Base-by-base conservation (phyloP, 257 asterid species). In the Ilex asprella region DNA sequence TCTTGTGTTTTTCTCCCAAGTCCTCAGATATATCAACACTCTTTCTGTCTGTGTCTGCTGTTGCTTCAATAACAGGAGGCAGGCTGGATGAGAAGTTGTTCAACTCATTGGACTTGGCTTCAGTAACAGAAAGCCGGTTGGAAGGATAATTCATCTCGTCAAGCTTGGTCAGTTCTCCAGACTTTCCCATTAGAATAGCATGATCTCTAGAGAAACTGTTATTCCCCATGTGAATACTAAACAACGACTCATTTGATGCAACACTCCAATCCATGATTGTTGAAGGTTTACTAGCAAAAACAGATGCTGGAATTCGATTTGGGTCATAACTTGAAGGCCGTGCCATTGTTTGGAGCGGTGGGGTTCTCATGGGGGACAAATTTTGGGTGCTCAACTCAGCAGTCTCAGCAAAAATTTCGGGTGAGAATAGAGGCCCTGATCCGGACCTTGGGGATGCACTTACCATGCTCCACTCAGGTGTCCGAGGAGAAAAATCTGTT, bases 211-310 rank as follows among this genome's bases (percentile, higher is more conserved):
- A 68, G 68, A 91, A 85, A 64, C 97, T 91, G 67, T 56, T 80
- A 63, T 84, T 85, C 41, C 95, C 95, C 87, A 78, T 79, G 27
- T 86, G 95, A 56, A 92, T 85, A 65, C 99, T 92, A 78, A 92
- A 92, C 44, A 92, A 64, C 0, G 99, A 92, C 44, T 89, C 99
- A 12, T 89, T 92, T 2, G 99, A 92, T 49, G 94, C 78, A 11
- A 65, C 66, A 55, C 99, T 92, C 99, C 99, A 92, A 1, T 89
- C 95, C 29, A 67, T 54, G 0, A 76, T 70, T 30, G 74, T 77
- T 4, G 81, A 12, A 1, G 88, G 76, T 29, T 79, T 80, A 3
- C 68, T 57, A 0, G 87, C 49, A 31, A 92, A 92, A n/a, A 89
- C 30, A 3, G 95, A 85, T 2, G 91, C 59, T 0, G 96, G 99